These are phyloP conservation scores for Cryptococcus hybrid DNA, from an alignment of 1,284 basidiomycete genomes.

Conservation along the genomic window DNA sequence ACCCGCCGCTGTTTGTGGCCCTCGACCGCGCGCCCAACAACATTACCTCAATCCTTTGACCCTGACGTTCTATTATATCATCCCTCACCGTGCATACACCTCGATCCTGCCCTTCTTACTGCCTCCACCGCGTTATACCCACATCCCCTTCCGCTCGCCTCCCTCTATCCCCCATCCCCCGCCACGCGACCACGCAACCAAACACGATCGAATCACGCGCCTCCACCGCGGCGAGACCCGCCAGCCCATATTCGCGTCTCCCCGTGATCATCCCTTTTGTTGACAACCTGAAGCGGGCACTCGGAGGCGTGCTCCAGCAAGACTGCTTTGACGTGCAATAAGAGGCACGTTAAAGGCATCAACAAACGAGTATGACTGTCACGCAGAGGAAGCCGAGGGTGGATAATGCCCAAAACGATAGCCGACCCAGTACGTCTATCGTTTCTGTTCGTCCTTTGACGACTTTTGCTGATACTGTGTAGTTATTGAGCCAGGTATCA, in stretches of 20 bases:
- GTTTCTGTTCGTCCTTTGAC: not conserved
- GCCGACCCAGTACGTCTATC: constrained; percentile 32
- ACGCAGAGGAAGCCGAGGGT: constrained; percentile 43
- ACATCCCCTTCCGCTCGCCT: too few species aligned
- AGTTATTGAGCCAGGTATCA: constrained; percentile 48
- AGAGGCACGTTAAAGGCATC: not conserved
- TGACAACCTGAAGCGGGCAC: not conserved
- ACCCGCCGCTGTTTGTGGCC: not conserved
- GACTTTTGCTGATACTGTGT: not conserved
- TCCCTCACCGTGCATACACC: too few species aligned
- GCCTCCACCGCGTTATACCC: too few species aligned
- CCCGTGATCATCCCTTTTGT: not conserved
- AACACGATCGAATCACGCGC: not conserved
- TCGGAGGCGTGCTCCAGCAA: too few species aligned
- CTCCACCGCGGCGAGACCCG: constrained; percentile 11
- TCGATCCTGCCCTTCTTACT: too few species aligned
- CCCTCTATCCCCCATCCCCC: too few species aligned
- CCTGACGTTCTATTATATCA: too few species aligned
- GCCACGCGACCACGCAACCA: not conserved
- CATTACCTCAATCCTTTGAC: not conserved
- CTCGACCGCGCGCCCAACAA: not conserved
- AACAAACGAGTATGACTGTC: constrained; percentile 40
- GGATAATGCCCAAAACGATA: constrained; percentile 38
- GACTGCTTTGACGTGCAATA: too few species aligned
- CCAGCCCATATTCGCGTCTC: not conserved